Evolutionary conservation across 2,329 filamentous ascomycete species (phyloP), one percentile per base, ranked within the genome.

Genomic region (Ceratocystis destructans): DNA sequence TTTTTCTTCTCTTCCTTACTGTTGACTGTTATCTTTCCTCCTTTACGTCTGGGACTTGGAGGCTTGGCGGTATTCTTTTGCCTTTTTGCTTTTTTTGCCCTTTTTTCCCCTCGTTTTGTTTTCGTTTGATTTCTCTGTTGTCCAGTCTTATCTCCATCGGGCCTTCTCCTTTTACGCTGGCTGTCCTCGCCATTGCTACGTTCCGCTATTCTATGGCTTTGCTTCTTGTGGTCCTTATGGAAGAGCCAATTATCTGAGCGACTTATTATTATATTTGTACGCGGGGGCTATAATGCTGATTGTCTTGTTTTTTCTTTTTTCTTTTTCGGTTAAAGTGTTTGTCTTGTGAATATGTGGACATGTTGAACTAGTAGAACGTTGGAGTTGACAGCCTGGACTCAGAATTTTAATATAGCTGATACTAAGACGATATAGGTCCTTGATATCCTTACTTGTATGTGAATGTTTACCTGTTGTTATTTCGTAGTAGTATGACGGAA

Each of bases 201-300:
- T 41, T 62, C 22, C 25, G 33, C 46, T 28, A 28, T 62, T 62
- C 41, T 28, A 46, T 62, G 61, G 20, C 1, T 15, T 48, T 17
- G 41, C 8, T 31, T 46, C n/a, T 22, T 12, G 6, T 22, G 10
- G 20, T 53, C n/a, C 20, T 15, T 15, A 44, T 62, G n/a, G 10
- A 12, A 17, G 53, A 31, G 33, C 28, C 28, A 59, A n/a, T 12
- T 59, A 6, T 59, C 15, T 59, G 28, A 59, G 53, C 25, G 53
- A 59, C 25, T 37, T 59, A 59, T 59, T 59, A 5, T 59, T 59
- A 59, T 59, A 59, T n/a, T 33, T 59, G 25, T 25, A 59, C 53
- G 53, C 53, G 5, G 15, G 53, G 25, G 53, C 28, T 59, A 17
- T 59, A 59, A 59, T 59, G 53, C 53, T 33, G 53, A 59, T 59